phyloP scores from a whole-genome alignment of 257 asterid species.

The Ophiorrhiza pumila region DNA sequence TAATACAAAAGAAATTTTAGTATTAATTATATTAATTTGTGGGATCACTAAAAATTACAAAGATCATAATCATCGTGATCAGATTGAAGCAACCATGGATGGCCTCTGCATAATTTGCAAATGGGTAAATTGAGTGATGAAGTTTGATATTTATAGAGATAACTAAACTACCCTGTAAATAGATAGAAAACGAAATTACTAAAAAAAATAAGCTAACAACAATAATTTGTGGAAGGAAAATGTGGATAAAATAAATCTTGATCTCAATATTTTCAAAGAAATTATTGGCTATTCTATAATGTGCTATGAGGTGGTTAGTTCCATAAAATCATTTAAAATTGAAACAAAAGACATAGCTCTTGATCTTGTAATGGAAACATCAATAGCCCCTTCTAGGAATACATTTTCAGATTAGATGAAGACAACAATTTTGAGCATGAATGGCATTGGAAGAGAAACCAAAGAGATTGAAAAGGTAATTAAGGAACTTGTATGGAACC shows the following conservation, averaged over 20 bases:
- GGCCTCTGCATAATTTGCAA: too few relatives aligned
- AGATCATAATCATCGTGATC: too few relatives aligned
- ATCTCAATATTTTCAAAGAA: conserved; percentile 43
- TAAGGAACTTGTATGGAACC: conserved; percentile 63
- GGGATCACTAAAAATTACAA: too few relatives aligned
- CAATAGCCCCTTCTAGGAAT: neutral
- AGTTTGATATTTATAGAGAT: too few relatives aligned
- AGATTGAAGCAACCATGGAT: too few relatives aligned
- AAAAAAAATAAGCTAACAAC: too few relatives aligned
- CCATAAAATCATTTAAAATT: conserved; percentile 48
- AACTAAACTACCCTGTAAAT: too few relatives aligned
- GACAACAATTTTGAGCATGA: conserved; percentile 56
- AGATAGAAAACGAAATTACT: too few relatives aligned
- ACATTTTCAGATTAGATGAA: conserved; percentile 27
- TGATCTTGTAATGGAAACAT: conserved; percentile 61
- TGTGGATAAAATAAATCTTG: conserved; percentile 37
- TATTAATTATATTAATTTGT: too few relatives aligned
- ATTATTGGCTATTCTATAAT: conserved; percentile 38
- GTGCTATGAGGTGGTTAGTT: conserved; percentile 51
- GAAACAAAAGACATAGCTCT: too few relatives aligned
- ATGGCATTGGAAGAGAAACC: conserved; percentile 46
- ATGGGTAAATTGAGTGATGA: too few relatives aligned
- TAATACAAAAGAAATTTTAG: too few relatives aligned
- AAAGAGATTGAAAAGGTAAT: conserved; percentile 63
- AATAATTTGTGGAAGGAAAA: conserved; percentile 32